Conservation (phyloP, 2,329 filamentous ascomycete genomes). For the Trichoderma brevicompactum region DNA sequence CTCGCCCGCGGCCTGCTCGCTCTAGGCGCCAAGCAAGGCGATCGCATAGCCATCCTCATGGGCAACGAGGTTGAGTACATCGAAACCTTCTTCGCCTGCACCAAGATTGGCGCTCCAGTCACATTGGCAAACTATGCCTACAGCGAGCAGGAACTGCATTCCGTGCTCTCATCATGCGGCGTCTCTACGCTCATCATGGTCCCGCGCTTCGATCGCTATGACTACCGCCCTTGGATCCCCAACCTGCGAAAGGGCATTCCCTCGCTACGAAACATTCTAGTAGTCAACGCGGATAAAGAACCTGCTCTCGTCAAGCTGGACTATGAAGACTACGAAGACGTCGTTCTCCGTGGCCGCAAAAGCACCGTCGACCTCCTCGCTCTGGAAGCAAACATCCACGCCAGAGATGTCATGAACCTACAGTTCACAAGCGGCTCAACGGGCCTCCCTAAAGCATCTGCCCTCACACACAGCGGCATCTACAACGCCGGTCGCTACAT, state of each 20-base stretch:
- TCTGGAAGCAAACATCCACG: constrained; percentile 6
- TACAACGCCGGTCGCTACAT: constrained; percentile 19
- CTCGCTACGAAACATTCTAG: background rate
- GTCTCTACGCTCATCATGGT: constrained; percentile 9
- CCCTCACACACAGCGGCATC: constrained; percentile 18
- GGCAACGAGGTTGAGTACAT: constrained; percentile 25
- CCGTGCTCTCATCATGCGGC: constrained; percentile 9
- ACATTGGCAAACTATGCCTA: constrained; percentile 8
- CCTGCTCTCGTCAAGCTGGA: constrained; percentile 10
- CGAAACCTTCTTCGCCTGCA: background rate
- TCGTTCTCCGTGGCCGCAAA: background rate
- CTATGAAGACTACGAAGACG: background rate
- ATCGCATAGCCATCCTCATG: constrained; percentile 22
- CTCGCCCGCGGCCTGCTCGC: constrained; percentile 1
- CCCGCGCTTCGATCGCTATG: constrained; percentile 11
- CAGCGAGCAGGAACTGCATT: background rate
- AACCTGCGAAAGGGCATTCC: background rate
- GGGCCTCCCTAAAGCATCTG: constrained; percentile 9
- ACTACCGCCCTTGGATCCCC: background rate
- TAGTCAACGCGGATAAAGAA: constrained; percentile 7
- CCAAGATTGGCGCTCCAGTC: constrained; percentile 10
- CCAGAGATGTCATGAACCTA: constrained; percentile 12
- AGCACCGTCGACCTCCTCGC: background rate
- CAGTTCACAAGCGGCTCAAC: constrained; percentile 23
- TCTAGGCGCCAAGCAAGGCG: constrained; percentile 1